Evolutionary conservation across 228 moss, liverwort and hornwort species (phyloP).

Genomic region (Sphagnum magellanicum): DNA sequence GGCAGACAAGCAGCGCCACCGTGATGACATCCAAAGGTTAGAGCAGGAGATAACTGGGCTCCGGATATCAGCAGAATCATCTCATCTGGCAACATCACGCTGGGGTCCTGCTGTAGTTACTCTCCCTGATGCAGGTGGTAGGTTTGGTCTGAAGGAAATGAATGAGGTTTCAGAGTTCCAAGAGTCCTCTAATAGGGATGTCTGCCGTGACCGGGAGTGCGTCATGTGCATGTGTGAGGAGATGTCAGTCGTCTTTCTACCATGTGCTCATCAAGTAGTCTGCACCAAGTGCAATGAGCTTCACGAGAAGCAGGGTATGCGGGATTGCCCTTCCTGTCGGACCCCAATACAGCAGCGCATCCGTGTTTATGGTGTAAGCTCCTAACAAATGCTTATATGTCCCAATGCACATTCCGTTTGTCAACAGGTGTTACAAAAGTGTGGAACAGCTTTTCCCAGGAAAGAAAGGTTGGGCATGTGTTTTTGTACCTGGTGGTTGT

Average conservation of each 20-base stretch:
- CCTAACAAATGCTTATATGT: slow-evolving; percentile 9
- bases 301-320: slow-evolving; percentile 71
- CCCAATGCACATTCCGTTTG: no score
- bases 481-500: no score
- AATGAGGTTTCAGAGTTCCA: slow-evolving; percentile 49
- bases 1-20: slow-evolving; percentile 53
- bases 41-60: slow-evolving; percentile 48
- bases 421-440: no score
- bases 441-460: no score
- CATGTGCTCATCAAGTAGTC: slow-evolving; percentile 77
- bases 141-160: slow-evolving; percentile 29
- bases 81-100: slow-evolving; percentile 57
- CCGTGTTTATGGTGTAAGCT: slow-evolving; percentile 64
- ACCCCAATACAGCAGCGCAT: slow-evolving; percentile 71
- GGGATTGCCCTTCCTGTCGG: slow-evolving; percentile 74
- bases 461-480: no score
- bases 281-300: slow-evolving; percentile 72
- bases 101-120: slow-evolving; percentile 52
- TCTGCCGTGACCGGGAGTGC: slow-evolving; percentile 66
- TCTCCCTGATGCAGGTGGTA: slow-evolving; percentile 10
- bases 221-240: slow-evolving; percentile 85
- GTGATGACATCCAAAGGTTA: slow-evolving; percentile 61
- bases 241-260: slow-evolving; percentile 71
- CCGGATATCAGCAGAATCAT: slow-evolving; percentile 52
- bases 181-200: slow-evolving; percentile 44